Conservation (phyloP, 129 eudicot genomes). For the Mikania micrantha region DNA sequence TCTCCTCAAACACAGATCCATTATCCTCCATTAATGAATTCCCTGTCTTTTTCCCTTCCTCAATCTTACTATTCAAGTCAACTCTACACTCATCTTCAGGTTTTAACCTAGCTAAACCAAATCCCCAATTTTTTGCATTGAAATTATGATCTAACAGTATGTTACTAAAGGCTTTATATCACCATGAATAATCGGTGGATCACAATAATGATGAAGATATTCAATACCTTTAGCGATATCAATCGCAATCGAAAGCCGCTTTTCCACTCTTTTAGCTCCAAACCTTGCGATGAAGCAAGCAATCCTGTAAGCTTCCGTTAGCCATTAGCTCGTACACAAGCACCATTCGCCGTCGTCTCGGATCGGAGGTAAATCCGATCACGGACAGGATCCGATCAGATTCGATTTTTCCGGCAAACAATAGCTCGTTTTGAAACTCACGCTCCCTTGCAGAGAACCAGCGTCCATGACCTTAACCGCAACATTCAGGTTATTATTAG, state of each 20-base stretch:
- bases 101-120: conserved; percentile 80
- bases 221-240: conserved; percentile 80
- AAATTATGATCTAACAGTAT: conserved; percentile 56
- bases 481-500: conserved; percentile 32
- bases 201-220: conserved; percentile 76
- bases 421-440: conserved; percentile 85
- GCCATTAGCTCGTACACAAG: conserved; percentile 82
- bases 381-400: conserved; percentile 46
- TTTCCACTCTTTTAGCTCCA: conserved; percentile 57
- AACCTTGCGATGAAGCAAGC: conserved; percentile 59
- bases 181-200: conserved; percentile 83
- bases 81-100: conserved; percentile 37
- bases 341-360: conserved; percentile 65
- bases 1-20: conserved; percentile 67
- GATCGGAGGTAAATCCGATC: conserved; percentile 69
- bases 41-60: conserved; percentile 26
- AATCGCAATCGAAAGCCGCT: conserved; percentile 43
- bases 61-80: conserved; percentile 33
- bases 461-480: conserved; percentile 92
- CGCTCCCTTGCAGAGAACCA: conserved; percentile 96
- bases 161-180: conserved; percentile 96
- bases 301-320: conserved; percentile 88
- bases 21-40: conserved; percentile 42
- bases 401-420: conserved; percentile 62
- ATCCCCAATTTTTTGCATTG: conserved; percentile 76